These are phyloP conservation scores for Trametes versicolor DNA, from an alignment of 1,284 basidiomycete genomes.

Conservation along the genomic window DNA sequence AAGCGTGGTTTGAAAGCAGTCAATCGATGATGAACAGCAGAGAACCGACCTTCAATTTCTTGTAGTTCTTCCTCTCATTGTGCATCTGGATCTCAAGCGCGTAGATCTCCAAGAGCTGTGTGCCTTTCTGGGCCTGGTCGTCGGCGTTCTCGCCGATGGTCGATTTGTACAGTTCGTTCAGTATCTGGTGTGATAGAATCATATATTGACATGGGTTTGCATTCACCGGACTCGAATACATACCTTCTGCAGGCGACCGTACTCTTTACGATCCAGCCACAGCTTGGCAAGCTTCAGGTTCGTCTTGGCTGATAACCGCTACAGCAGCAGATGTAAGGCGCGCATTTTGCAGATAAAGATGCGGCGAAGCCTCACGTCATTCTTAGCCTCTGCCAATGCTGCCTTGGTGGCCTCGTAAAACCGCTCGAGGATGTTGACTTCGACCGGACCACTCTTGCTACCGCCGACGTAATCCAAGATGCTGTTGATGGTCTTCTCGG, in stretches of 20 bases:
- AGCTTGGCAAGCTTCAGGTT: conserved; percentile 98
- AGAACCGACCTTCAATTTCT: conserved; percentile 85
- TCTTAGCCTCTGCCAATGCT: conserved; percentile 92
- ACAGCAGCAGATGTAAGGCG: conserved; percentile 15
- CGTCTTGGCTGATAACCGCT: conserved; percentile 95
- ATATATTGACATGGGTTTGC: background rate
- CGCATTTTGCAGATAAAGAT: no score
- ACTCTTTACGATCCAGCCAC: conserved; percentile 97
- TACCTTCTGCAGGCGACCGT: conserved; percentile 80
- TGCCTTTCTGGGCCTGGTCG: conserved; percentile 90
- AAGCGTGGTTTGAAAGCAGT: background rate
- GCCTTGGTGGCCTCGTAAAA: conserved; percentile 96
- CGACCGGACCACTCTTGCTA: conserved; percentile 84
- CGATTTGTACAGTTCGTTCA: conserved; percentile 76
- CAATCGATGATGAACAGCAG: background rate
- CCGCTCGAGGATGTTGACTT: conserved; percentile 89
- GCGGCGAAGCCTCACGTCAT: conserved; percentile 74
- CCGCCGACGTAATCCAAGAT: conserved; percentile 99
- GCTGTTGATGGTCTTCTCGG: conserved; percentile 98
- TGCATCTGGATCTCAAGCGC: conserved; percentile 99
- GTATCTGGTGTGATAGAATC: conserved; percentile 56
- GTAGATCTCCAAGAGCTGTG: conserved; percentile 96
- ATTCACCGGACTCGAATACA: background rate
- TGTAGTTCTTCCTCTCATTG: conserved; percentile 94
- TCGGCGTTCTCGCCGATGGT: conserved; percentile 75